Conservation (phyloP, 306 rosid species). For the Mimosa bimucronata region DNA sequence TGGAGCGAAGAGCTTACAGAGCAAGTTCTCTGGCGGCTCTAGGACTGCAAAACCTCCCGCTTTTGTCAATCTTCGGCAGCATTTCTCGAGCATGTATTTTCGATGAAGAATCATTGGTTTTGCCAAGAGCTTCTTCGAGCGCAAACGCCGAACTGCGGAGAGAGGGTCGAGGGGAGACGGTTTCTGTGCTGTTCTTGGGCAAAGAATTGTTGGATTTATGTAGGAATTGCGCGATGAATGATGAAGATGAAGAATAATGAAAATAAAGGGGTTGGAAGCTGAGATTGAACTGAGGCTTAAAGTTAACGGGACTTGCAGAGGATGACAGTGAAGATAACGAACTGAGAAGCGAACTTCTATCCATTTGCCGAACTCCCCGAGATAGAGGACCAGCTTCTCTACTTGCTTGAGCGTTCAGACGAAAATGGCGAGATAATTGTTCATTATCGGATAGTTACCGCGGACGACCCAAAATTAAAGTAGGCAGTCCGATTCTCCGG, state of each 20-base stretch:
- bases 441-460: not conserved
- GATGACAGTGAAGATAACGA: constrained; percentile 36
- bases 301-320: constrained; percentile 26
- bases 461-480: not conserved
- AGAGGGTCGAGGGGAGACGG: constrained; percentile 38
- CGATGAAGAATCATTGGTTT: constrained; percentile 28
- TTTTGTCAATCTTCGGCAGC: constrained; percentile 80
- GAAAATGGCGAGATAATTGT: constrained; percentile 2
- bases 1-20: constrained; percentile 46
- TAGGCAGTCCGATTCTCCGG: not conserved
- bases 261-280: constrained; percentile 28
- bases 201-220: constrained; percentile 9
- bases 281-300: constrained; percentile 19
- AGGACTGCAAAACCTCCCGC: constrained; percentile 88
- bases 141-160: constrained; percentile 51
- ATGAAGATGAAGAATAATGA: constrained; percentile 31
- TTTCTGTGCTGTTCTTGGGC: constrained; percentile 12
- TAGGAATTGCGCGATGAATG: constrained; percentile 19
- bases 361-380: constrained; percentile 36
- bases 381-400: not conserved
- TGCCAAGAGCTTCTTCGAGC: constrained; percentile 40
- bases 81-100: constrained; percentile 37
- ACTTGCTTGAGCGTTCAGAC: not conserved
- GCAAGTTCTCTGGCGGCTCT: constrained; percentile 98
- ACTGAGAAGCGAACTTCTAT: constrained; percentile 37